Percentiles rank a stretch among this genome's conserved stretches.
Evolutionary conservation across 768 basidiomycete genomes (phyloP).

Genomic region (Pulveroboletus sp.): DNA sequence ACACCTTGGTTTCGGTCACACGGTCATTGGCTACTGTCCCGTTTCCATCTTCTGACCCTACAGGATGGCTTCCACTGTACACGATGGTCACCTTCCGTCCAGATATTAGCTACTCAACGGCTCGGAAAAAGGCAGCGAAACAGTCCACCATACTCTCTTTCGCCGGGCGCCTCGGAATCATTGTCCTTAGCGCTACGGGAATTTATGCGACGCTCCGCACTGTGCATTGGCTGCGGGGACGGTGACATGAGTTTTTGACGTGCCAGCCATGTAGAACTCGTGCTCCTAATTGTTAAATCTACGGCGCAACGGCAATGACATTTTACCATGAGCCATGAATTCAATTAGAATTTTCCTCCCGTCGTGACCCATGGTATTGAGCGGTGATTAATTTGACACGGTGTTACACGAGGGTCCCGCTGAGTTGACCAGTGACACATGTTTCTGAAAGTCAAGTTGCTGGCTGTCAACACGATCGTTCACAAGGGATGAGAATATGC

Average conservation of each 20-base stretch:
- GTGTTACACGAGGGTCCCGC: conserved; percentile 31
- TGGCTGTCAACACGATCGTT: conserved; percentile 18
- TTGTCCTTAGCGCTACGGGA: conserved; percentile 40
- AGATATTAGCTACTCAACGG: conserved; percentile 87
- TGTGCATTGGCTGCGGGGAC: conserved; percentile 20
- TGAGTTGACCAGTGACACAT: conserved; percentile 23
- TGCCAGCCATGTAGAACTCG: conserved; percentile 32
- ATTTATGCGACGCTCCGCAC: conserved; percentile 31
- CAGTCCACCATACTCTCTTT: conserved; percentile 63
- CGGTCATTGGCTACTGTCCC: conserved; percentile 46
- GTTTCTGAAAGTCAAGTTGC: conserved; percentile 18
- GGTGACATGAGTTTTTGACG: conserved; percentile 13
- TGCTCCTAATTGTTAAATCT: conserved; percentile 24
- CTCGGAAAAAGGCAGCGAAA: conserved; percentile 59
- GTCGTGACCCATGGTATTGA: conserved; percentile 21
- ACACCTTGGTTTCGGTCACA: conserved; percentile 44
- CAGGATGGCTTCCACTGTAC: conserved; percentile 90
- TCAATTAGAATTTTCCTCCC: conserved; percentile 19
- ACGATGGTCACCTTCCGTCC: conserved; percentile 98
- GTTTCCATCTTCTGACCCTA: conserved; percentile 56
- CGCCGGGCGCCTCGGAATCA: conserved; percentile 47
- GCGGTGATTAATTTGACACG: conserved; percentile 35
- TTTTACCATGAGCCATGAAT: conserved; percentile 18
- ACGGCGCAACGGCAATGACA: conserved; percentile 19
- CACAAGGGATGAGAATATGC: conserved; percentile 34